Base-by-base conservation (phyloP, 768 basidiomycete species). In the Tricholoma terreum region DNA sequence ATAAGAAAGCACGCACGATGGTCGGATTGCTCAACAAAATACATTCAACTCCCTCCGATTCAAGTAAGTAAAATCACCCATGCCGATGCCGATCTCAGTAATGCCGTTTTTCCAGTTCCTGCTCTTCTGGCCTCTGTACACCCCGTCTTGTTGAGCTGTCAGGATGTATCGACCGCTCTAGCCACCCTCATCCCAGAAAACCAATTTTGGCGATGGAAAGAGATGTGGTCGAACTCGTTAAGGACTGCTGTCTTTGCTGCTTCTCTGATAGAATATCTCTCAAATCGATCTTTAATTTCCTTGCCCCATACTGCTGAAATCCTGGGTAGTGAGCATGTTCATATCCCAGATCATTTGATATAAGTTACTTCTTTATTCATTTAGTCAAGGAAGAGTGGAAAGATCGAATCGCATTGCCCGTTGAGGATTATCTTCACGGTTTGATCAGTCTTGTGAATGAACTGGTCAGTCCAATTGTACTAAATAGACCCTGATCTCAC, bases 121-220 rank as follows among this genome's bases (percentile, higher is more conserved):
- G 71, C 71, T 15, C 75, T 92, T 4, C 67, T 91, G 31, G 79
- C 81, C 51, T 73, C 79, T 12, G 80, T 88, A 12, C 77, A 73
- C 36, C 84, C 87, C 1, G 72, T 82, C 8, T 66, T 92, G 27
- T 65, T 70, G 10, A 80, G 80, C 60, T 92, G 85, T 61, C 74
- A 73, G 56, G 80, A 78, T 17, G 79, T 75, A 7, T 79, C 69
- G 9, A 72, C 74, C 21, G 74, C 76, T 1, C 71, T 93, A n/a
- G 84, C 84, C 6, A 71, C 64, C 5, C 75, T 85, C 31, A 75
- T 90, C 22, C 90, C 90, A 27, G 76, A 75, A 30, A 83, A 87
- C 62, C 87, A 91, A 61, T 84, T 89, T 59, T 92, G 90, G 90
- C 78, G 84, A 55, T 92, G 87, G 87, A 90, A 88, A 67, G 89